Base-by-base conservation (phyloP, 2,329 filamentous ascomycete genomes). In the Penicillium freii region DNA sequence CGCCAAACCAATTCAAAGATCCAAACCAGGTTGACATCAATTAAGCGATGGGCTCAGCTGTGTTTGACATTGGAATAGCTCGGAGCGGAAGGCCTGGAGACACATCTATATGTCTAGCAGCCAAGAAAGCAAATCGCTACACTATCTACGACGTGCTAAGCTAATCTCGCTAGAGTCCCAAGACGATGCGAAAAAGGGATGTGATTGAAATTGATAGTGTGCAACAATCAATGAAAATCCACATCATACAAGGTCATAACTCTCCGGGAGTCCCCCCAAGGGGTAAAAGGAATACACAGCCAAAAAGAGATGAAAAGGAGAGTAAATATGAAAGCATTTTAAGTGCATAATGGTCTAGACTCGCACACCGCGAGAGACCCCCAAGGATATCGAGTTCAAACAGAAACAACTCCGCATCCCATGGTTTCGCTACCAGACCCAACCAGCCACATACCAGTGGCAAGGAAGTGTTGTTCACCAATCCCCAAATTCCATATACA, bases 381-480 rank as follows among this genome's bases (percentile, higher is more conserved):
- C 62, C 63, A 51, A 64, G 65, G 65, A 67, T 67, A 67, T 67
- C 64, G 64, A 66, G 59, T 65, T 62, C 61, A 65, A 65, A 66
- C 56, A 60, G 57, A 63, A 67, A 70, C 63, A 73, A 73, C 72
- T 73, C 72, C 73, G 63, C 70, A 73, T 70, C 71, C 72, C 67
- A 70, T 70, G 70, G 70, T 73, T 69, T 67, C 66, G 61, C 64
- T 69, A 68, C 59, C 67, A 64, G 59, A 64, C 59, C 67, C 59
- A 64, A 66, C 68, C 66, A 60, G 60, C 63, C 67, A 69, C 65
- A 62, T 66, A 66, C 63, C 66, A 69, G 65, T 68, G 64, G 66
- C 62, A 61, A 65, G 62, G 58, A 67, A 70, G 66, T 64, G 62
- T 67, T 55, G 47, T 61, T 70, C 65, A 71, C 66, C 70, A 66